Evolutionary conservation across 2,329 filamentous ascomycete genomes (phyloP), one percentile per base, ranked within the genome.

Genomic region (Ramichloridium luteum): DNA sequence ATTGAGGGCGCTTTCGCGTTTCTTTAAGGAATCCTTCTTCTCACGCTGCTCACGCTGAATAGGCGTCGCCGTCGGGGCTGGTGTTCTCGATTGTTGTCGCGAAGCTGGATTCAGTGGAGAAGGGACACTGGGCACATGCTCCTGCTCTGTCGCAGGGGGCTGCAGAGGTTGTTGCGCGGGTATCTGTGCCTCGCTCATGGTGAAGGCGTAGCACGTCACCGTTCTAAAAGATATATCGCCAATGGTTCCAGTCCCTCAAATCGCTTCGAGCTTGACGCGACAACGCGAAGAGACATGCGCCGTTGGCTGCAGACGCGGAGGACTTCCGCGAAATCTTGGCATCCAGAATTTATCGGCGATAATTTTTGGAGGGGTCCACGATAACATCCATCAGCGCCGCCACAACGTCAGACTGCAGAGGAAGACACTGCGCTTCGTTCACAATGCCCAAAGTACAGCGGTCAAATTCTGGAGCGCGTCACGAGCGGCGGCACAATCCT

Each of bases 401-500:
- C 13, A 14, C 28, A n/a, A 27, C 25, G 25, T 27, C 25, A 27
- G 5, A n/a, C 15, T 27, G 20, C 20, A 36, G 25, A 36, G 11
- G 3, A 32, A 25, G n/a, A 20, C 16, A 13, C n/a, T n/a, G n/a
- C n/a, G n/a, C n/a, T n/a, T n/a, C n/a, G n/a, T n/a, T 20, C 38
- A 56, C 16, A 38, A 93, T 93, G 86, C 84, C 85, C 22, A 93
- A 93, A 65, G 75, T 78, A 35, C 66, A 72, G 12, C 68, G 60
- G 40, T 58, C 65, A 4, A 45, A 39, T 44, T 62, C 59, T 44
- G 20, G 8, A 8, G 61, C 56, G 44, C 73, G 68, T 53, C 66
- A 67, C 45, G 67, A 67, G 38, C 74, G 78, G 50, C 76, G 82
- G 43, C 88, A 94, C 61, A 92, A 92, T 47, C 86, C 88, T 25